Conservation (phyloP, 2,329 filamentous ascomycete species). For the Clarireedia paspali region DNA sequence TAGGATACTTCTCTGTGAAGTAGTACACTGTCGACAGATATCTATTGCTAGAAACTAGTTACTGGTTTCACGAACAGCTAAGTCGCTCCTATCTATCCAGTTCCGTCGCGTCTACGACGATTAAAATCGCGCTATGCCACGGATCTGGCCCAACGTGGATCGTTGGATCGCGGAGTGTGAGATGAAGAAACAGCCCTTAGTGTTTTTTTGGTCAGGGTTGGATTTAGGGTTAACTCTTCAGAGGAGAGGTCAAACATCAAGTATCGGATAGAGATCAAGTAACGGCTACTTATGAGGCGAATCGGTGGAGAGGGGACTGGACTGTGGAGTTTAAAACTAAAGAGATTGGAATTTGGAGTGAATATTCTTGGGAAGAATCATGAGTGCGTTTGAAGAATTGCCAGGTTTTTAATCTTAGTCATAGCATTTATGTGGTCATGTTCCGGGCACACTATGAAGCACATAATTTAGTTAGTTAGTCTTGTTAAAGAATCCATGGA, state of each 20-base stretch:
- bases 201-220: too few species aligned
- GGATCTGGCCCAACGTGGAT: background rate
- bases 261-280: background rate
- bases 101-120: background rate
- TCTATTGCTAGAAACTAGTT: background rate
- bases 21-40: background rate
- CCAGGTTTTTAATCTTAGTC: background rate
- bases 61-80: background rate
- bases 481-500: too few species aligned
- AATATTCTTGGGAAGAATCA: background rate
- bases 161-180: background rate
- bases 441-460: too few species aligned
- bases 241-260: background rate
- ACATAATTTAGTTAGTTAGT: too few species aligned
- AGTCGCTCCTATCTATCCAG: background rate
- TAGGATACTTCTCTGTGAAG: background rate
- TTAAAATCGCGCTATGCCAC: background rate
- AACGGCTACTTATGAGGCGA: background rate
- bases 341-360: background rate
- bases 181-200: background rate
- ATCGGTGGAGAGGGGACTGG: background rate
- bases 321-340: background rate
- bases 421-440: too few species aligned
- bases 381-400: background rate
- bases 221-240: too few species aligned